A percentile compares a stretch with the other conserved stretches of the same genome.
phyloP scores from a whole-genome alignment of 345 rosid genomes.

The Brassica carinata region DNA sequence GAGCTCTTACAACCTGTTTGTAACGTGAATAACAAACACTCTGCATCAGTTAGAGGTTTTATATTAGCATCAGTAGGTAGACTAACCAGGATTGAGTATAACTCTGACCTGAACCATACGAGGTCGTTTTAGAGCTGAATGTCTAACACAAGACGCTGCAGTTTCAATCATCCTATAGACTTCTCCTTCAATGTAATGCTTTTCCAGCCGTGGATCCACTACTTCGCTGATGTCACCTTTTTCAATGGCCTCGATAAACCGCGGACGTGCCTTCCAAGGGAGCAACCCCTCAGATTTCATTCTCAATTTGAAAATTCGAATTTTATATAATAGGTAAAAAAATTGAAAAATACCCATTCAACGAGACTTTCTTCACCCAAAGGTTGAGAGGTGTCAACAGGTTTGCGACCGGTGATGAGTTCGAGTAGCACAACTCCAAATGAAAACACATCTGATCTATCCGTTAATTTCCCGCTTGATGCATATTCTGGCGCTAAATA shows the following conservation, averaged over 20 bases:
- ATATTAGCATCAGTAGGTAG: neutral
- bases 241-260: conserved; percentile 58
- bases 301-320: neutral
- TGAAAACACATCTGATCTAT: conserved; percentile 80
- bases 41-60: neutral
- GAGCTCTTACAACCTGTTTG: conserved; percentile 75
- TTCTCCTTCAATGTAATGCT: conserved; percentile 56
- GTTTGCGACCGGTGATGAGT: conserved; percentile 90
- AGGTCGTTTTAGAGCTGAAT: conserved; percentile 67
- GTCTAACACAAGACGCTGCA: conserved; percentile 77
- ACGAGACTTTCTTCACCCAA: conserved; percentile 97
- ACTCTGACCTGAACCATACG: conserved; percentile 68
- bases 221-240: conserved; percentile 55
- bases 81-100: neutral
- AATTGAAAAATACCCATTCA: conserved; percentile 75
- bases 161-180: conserved; percentile 66
- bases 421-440: conserved; percentile 96
- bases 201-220: conserved; percentile 65
- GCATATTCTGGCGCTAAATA: conserved; percentile 84
- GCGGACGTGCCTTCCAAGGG: conserved; percentile 62
- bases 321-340: neutral
- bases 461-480: conserved; percentile 72
- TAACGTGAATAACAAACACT: neutral
- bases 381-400: conserved; percentile 82
- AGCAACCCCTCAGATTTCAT: neutral